Percentiles rank a stretch among this genome's conserved stretches.
Conservation (phyloP, 257 asterid species). For the Nicotiana paniculata region DNA sequence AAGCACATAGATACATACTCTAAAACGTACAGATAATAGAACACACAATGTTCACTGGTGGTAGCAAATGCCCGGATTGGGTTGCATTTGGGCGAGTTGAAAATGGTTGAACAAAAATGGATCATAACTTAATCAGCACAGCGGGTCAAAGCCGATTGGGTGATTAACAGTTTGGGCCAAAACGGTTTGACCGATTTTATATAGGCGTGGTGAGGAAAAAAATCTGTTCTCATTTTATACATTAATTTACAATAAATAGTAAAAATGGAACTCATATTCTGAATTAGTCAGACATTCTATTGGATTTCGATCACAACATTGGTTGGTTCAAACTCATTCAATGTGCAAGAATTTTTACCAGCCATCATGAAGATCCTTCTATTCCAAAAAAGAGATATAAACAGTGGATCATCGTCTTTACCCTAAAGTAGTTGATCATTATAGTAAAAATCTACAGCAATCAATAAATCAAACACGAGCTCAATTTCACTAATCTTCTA, state of each 20-base stretch:
- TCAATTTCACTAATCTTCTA: neutral
- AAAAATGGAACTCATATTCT: neutral
- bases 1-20: neutral
- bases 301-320: neutral
- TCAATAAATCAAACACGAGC: neutral
- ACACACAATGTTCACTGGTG: neutral
- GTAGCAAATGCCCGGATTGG: neutral
- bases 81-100: neutral
- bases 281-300: neutral
- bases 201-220: neutral
- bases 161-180: neutral
- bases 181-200: neutral
- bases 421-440: neutral
- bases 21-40: neutral
- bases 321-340: neutral
- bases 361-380: neutral
- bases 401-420: neutral
- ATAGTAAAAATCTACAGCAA: neutral
- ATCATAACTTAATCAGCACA: neutral
- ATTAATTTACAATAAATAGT: neutral
- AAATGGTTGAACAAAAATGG: neutral
- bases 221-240: neutral
- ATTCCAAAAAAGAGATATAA: neutral
- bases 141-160: neutral
- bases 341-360: neutral